These are phyloP conservation scores for Phoenix roebelenii DNA, from an alignment of 176 grass and related monocot species.

Conservation along the genomic window DNA sequence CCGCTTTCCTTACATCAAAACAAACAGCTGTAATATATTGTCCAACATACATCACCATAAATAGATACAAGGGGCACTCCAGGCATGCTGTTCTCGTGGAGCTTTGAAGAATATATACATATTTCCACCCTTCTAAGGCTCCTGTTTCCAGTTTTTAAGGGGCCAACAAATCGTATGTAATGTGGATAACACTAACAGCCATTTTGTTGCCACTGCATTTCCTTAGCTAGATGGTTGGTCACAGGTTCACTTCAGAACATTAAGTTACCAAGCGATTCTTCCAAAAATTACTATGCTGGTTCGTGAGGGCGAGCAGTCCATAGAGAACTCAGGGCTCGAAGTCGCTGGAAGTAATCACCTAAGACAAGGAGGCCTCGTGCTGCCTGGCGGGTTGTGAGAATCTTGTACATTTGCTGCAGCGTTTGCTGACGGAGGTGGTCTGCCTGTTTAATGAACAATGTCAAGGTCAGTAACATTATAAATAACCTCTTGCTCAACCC, in stretches of 20 bases:
- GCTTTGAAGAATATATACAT: slow-evolving; percentile 2
- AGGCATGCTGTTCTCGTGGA: not conserved
- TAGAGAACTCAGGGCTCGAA: slow-evolving; percentile 65
- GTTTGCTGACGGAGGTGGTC: slow-evolving; percentile 61
- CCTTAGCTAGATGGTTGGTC: not conserved
- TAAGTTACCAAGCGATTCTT: not conserved
- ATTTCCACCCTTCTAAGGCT: not conserved
- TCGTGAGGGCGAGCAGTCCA: slow-evolving; percentile 59
- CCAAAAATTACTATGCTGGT: slow-evolving; percentile 24
- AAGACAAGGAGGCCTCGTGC: slow-evolving; percentile 64
- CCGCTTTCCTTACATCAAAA: too few species aligned
- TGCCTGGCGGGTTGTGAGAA: slow-evolving; percentile 67
- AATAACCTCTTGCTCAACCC: too few species aligned
- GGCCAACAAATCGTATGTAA: not conserved
- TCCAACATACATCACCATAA: slow-evolving; percentile 3
- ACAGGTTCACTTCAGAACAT: not conserved
- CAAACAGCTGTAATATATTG: not conserved
- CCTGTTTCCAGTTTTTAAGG: not conserved
- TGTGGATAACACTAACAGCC: too few species aligned
- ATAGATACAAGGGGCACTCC: not conserved
- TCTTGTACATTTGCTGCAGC: slow-evolving; percentile 62
- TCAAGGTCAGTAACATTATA: not conserved
- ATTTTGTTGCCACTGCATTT: not conserved
- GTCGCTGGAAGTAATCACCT: slow-evolving; percentile 81
- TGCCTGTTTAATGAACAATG: slow-evolving; percentile 35